Evolutionary conservation across 352 stramenopile genomes (phyloP), one percentile per base, ranked within the genome.

Genomic region (Peronospora belbahrii): DNA sequence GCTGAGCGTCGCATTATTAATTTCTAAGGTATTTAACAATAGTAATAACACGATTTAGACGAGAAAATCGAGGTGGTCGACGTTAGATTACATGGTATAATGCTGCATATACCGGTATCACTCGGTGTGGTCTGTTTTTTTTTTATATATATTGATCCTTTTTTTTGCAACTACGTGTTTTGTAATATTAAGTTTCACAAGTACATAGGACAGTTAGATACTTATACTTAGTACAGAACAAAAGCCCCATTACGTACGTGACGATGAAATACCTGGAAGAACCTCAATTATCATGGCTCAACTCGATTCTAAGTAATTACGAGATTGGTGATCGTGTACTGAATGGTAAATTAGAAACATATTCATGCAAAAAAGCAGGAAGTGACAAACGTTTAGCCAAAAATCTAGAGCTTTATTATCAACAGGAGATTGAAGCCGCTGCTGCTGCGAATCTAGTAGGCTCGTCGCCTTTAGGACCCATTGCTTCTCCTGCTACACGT

Each of bases 201-300:
- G 10, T 32, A 30, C 11, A 17, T n/a, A n/a, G n/a, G n/a, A n/a
- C n/a, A n/a, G n/a, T n/a, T n/a, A n/a, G n/a, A n/a, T n/a, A n/a
- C n/a, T n/a, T n/a, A n/a, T n/a, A n/a, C n/a, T n/a, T n/a, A n/a
- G n/a, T n/a, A n/a, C n/a, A n/a, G n/a, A n/a, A n/a, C n/a, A n/a
- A n/a, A n/a, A n/a, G n/a, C n/a, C n/a, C n/a, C n/a, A n/a, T n/a
- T n/a, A n/a, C n/a, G n/a, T n/a, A n/a, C n/a, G 7, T 13, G 2
- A 37, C 11, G 4, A 97, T 97, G 87, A 97, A 97, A 74, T 96
- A 94, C 68, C 70, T 97, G 11, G 87, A 96, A 54, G 87, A 96
- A 52, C 83, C 83, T 43, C 70, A 85, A 41, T 71, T 97, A 27
- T 83, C 81, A 28, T 93, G 84, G 75, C 70, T 95, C 41, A 95